phyloP scores from a whole-genome alignment of 495 filamentous ascomycete species.

The Cenococcum geophilum region DNA sequence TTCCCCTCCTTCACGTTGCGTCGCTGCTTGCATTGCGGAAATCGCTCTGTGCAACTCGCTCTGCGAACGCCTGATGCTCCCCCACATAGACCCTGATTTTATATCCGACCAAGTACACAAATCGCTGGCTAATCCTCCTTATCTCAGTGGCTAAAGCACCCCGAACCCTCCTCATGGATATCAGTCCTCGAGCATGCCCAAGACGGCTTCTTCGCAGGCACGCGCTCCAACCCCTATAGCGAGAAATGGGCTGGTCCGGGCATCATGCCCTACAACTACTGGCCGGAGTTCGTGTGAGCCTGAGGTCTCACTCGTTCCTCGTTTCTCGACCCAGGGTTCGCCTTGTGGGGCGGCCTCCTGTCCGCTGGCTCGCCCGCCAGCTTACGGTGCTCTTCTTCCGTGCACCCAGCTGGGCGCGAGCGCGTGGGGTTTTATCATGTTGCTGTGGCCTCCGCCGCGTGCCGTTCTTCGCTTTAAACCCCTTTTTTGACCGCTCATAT shows the following conservation, averaged over 20 bases:
- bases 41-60: not conserved
- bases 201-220: conserved; percentile 47
- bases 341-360: too few species aligned
- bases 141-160: conserved; percentile 46
- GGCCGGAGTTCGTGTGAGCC: conserved; percentile 37
- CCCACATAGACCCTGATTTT: not conserved
- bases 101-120: conserved; percentile 15
- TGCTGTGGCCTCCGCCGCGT: too few species aligned
- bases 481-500: too few species aligned
- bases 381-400: too few species aligned
- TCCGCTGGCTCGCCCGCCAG: too few species aligned
- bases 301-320: not conserved
- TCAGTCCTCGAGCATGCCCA: conserved; percentile 50
- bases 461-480: too few species aligned
- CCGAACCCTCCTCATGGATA: conserved; percentile 54
- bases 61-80: not conserved
- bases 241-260: conserved; percentile 48
- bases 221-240: conserved; percentile 48
- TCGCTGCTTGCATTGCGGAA: conserved; percentile 26
- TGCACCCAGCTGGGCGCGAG: too few species aligned
- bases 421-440: too few species aligned
- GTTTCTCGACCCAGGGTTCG: too few species aligned
- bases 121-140: conserved; percentile 14
- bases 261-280: conserved; percentile 36
- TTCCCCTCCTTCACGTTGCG: not conserved